A percentile compares a stretch with the other conserved stretches of the same genome.
Conservation (phyloP, 805 yeast genomes). For the Yarrowia bubula region DNA sequence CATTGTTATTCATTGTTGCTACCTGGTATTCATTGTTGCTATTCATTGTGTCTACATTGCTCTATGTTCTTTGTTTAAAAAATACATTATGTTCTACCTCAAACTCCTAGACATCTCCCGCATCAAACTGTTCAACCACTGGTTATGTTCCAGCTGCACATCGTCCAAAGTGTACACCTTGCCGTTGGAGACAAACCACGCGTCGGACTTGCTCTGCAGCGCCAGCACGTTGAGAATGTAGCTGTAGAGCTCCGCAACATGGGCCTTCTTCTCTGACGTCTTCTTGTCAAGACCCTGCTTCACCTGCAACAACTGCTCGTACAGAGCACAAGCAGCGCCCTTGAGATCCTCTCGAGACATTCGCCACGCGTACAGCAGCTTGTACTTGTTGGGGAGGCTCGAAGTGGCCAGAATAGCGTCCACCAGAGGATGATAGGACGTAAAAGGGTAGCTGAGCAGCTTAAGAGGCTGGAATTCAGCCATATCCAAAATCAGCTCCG, state of each 20-base stretch:
- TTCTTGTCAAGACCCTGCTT: not conserved
- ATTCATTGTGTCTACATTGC: no score
- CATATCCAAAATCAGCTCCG: conserved; percentile 6
- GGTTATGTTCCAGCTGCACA: not conserved
- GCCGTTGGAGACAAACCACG: conserved; percentile 12
- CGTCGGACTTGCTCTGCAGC: conserved; percentile 1
- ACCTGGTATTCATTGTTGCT: no score
- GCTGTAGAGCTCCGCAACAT: not conserved
- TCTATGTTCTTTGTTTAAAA: no score
- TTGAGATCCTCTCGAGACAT: conserved; percentile 46
- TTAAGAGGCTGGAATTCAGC: not conserved
- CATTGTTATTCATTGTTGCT: no score
- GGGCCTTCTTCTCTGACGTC: not conserved
- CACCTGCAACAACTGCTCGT: conserved; percentile 27
- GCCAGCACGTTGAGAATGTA: conserved; percentile 21
- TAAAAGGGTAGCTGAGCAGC: conserved; percentile 17
- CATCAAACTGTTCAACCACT: not conserved
- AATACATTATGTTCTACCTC: not conserved
- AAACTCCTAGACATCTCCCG: conserved; percentile 9
- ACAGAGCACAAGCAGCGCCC: conserved; percentile 35
- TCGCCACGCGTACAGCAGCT: conserved; percentile 52
- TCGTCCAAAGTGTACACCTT: conserved; percentile 1
- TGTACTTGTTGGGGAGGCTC: conserved; percentile 36
- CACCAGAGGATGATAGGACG: not conserved
- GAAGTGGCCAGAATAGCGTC: conserved; percentile 11